A percentile compares a stretch with the other conserved stretches of the same genome.
Evolutionary conservation across 257 asterid genomes (phyloP).

Genomic region (Solanum sitiens): DNA sequence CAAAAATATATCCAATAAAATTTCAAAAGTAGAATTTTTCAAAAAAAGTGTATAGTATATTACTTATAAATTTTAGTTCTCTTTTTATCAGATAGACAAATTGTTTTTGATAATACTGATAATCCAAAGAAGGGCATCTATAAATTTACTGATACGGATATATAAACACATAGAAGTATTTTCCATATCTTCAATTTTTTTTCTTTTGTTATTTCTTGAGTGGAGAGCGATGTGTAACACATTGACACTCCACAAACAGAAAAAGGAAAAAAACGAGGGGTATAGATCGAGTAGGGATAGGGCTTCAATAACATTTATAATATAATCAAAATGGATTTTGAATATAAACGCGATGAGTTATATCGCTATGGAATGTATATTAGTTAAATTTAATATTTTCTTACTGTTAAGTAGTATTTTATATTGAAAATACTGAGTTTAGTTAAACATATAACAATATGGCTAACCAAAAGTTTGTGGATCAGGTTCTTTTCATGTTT

Average conservation of each 20-base stretch:
- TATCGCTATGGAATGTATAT: no score
- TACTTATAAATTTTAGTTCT: no score
- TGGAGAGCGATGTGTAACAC: slow-evolving; percentile 12
- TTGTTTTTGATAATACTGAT: background rate
- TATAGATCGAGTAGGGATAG: background rate
- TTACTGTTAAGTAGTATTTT: background rate
- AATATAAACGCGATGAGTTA: background rate
- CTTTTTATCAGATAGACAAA: accelerated
- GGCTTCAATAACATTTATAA: slow-evolving; percentile 12
- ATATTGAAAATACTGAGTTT: background rate
- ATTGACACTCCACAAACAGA: slow-evolving; percentile 6
- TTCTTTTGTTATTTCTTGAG: slow-evolving; percentile 7
- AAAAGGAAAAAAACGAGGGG: background rate
- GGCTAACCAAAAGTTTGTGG: slow-evolving; percentile 27
- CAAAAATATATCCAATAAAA: background rate
- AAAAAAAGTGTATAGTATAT: background rate
- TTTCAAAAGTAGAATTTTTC: background rate
- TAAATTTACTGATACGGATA: background rate
- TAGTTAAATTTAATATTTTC: background rate
- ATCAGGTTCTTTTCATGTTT: slow-evolving; percentile 33
- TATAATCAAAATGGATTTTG: background rate
- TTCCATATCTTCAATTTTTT: background rate
- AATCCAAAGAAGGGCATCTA: slow-evolving; percentile 13
- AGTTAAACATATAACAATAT: background rate
- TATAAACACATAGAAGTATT: background rate